Evolutionary conservation across 2,329 filamentous ascomycete species (phyloP), one percentile per base, ranked within the genome.

Genomic region (Parafenestella ontariensis): DNA sequence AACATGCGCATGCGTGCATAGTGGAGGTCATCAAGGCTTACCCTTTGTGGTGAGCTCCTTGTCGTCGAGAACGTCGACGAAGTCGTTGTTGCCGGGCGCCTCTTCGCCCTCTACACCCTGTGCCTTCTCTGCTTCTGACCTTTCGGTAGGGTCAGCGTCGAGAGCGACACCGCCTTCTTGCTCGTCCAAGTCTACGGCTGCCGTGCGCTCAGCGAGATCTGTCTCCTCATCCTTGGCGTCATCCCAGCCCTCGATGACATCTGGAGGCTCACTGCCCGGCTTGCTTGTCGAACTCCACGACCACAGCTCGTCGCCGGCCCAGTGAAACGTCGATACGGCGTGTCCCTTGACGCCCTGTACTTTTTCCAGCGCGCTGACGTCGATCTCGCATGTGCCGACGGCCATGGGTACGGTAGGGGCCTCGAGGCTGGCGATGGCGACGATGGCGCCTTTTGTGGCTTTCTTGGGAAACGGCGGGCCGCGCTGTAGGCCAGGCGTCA

Each of bases 231-330:
- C 61, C 3, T 69, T 67, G 26, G 75, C 74, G 17, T 74, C 69
- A 18, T 72, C 68, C 78, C 79, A 89, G 0, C 81, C 85, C 17
- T 82, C 76, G 15, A 88, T 66, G 11, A 79, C 74, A 24, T 81
- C 80, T 1, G 87, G 86, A 11, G 83, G 76, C 15, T 79, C 73
- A 34, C 76, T 75, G 9, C 85, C 86, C 17, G 82, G 78, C 54
- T 79, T 82, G 5, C 81, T 83, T 24, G 76, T 78, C 28, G 81
- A 77, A 64, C 82, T 86, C 83, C 85, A 88, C 4, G 78, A 78
- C 86, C 87, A 89, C n/a, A 89, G 68, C 74, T 90, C 87, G 74
- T 90, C 87, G 1, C 87, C 86, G 56, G 82, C 80, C 87, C 87
- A 89, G 66, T 89, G 87, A 44, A 89, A 75, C 3, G 84, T 86